These are phyloP conservation scores for Bryoerythrophyllum caledonicum DNA, from an alignment of 225 moss, liverwort and hornwort genomes.

Conservation along the genomic window DNA sequence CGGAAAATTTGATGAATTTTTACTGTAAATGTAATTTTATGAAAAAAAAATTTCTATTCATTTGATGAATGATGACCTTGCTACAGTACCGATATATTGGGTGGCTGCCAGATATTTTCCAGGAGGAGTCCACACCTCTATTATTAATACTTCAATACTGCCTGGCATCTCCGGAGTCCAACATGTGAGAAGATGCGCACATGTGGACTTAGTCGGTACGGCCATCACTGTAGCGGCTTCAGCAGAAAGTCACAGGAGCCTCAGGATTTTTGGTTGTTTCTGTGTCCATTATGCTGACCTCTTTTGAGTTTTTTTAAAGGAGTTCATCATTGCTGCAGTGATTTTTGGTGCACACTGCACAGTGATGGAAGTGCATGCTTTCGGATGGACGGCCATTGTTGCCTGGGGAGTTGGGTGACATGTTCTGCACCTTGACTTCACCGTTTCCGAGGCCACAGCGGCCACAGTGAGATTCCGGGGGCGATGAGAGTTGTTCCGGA, in stretches of 20 bases:
- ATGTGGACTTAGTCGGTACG: not conserved
- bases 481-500: too few relatives aligned
- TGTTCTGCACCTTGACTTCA: not conserved
- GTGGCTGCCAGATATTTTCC: too few relatives aligned
- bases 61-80: too few relatives aligned
- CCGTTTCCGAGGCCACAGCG: not conserved
- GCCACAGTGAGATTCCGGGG: not conserved
- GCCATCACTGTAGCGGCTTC: not conserved
- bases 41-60: too few relatives aligned
- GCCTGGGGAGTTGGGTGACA: not conserved
- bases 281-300: not conserved
- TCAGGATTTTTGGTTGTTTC: not conserved
- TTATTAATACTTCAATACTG: too few relatives aligned
- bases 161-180: not conserved
- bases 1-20: too few relatives aligned
- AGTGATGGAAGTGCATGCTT: not conserved
- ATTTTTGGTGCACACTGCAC: too few relatives aligned
- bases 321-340: not conserved
- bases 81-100: too few relatives aligned
- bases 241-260: too few relatives aligned
- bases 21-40: too few relatives aligned
- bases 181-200: not conserved
- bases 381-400: slow-evolving; percentile 9
- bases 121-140: too few relatives aligned
- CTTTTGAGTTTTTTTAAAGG: not conserved